These are phyloP conservation scores for Nissolia schottii DNA, from an alignment of 306 rosid species.

Conservation along the genomic window DNA sequence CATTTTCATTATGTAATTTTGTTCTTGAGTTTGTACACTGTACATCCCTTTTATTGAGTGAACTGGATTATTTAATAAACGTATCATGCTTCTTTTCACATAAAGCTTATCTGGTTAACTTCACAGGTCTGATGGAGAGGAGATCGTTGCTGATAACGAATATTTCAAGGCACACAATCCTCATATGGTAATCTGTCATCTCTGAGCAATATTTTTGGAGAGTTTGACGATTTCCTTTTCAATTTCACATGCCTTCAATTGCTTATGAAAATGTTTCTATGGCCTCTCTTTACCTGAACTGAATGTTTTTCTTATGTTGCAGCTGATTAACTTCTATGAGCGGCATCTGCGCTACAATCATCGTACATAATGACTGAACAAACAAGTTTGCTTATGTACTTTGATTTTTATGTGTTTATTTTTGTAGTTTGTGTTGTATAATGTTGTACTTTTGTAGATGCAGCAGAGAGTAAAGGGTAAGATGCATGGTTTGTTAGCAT, in stretches of 20 bases:
- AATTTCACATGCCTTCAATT: not conserved
- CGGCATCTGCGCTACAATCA: conserved; percentile 73
- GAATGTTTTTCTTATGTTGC: conserved; percentile 26
- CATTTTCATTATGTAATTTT: not conserved
- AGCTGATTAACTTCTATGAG: conserved; percentile 91
- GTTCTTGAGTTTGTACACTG: not conserved
- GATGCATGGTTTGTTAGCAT: conserved; percentile 22
- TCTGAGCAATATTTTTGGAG: not conserved
- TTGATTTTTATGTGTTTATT: conserved; percentile 12
- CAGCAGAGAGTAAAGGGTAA: conserved; percentile 38
- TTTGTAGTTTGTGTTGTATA: conserved; percentile 25
- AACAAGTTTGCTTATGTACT: conserved; percentile 22
- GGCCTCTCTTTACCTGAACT: not conserved
- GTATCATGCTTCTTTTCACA: conserved; percentile 10
- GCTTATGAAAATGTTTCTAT: not conserved
- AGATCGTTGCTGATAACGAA: conserved; percentile 78
- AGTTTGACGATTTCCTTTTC: not conserved
- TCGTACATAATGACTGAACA: conserved; percentile 37
- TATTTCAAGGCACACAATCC: conserved; percentile 67
- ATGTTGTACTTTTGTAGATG: conserved; percentile 34
- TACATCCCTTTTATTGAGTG: not conserved
- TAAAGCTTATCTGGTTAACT: conserved; percentile 13
- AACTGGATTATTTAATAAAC: not conserved
- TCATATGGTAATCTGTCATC: conserved; percentile 48
- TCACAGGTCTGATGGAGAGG: conserved; percentile 79